Evolutionary conservation across 495 filamentous ascomycete genomes (phyloP).

Genomic region (Aspergillus sparsus): DNA sequence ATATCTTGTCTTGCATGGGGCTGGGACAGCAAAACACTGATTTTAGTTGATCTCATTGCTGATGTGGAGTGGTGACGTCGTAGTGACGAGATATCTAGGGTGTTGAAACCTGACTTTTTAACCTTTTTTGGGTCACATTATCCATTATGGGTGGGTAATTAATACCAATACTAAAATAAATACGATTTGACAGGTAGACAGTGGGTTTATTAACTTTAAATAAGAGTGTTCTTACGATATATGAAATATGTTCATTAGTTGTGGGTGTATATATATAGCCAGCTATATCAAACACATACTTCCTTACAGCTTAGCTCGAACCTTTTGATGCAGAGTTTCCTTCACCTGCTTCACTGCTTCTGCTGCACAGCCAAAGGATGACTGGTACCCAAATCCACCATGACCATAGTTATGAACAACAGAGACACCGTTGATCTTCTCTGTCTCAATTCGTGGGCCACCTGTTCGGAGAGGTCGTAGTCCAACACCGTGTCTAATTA

Average conservation of each 20-base stretch:
- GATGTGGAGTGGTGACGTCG: slow-evolving; percentile 16
- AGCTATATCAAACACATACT: background rate
- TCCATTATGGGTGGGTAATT: background rate
- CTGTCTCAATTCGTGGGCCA: slow-evolving; percentile 81
- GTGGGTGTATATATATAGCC: background rate
- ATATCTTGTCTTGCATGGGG: too few species aligned
- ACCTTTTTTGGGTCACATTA: background rate
- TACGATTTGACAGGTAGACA: background rate
- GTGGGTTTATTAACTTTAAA: too few species aligned
- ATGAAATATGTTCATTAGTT: background rate
- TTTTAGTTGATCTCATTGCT: background rate
- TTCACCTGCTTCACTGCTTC: slow-evolving; percentile 70
- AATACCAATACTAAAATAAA: background rate
- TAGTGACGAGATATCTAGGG: background rate
- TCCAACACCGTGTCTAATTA: slow-evolving; percentile 90
- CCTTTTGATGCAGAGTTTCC: slow-evolving; percentile 49
- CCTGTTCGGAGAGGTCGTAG: slow-evolving; percentile 73
- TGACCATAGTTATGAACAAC: slow-evolving; percentile 97
- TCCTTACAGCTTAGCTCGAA: slow-evolving; percentile 39
- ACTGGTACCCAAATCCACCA: slow-evolving; percentile 90
- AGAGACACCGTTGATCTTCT: slow-evolving; percentile 66
- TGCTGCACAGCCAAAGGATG: slow-evolving; percentile 79
- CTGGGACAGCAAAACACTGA: too few species aligned
- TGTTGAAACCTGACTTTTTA: background rate
- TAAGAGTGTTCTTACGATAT: too few species aligned